Conservation (phyloP, 1,284 basidiomycete genomes). For the Trichosporon sp. region DNA sequence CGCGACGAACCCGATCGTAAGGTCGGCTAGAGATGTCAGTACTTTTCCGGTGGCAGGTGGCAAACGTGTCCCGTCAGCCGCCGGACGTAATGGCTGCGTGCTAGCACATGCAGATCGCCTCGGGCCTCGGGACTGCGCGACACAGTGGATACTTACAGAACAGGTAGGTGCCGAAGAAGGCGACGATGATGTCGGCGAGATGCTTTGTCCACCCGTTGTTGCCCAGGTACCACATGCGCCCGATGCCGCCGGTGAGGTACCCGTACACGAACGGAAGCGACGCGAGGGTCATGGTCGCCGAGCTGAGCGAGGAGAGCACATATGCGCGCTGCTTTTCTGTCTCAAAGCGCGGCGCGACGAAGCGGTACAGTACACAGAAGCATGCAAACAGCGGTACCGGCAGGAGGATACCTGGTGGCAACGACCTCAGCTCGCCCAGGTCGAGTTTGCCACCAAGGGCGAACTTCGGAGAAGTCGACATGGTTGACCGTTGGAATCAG, state of each 20-base stretch:
- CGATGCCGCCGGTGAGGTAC: conserved; percentile 52
- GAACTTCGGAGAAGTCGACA: background rate
- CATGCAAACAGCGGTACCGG: conserved; percentile 32
- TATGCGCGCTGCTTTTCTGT: conserved; percentile 61
- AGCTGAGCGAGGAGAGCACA: conserved; percentile 62
- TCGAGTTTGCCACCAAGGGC: background rate
- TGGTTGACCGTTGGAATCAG: background rate
- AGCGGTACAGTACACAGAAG: conserved; percentile 48
- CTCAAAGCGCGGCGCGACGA: conserved; percentile 53
- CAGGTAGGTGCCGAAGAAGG: conserved; percentile 53
- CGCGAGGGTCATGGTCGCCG: conserved; percentile 58
- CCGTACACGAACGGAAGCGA: conserved; percentile 61
- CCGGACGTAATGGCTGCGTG: no score
- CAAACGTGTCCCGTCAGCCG: background rate
- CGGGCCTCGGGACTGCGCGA: background rate
- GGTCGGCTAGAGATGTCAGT: conserved; percentile 32
- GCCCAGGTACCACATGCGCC: conserved; percentile 29
- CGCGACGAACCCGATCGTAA: conserved; percentile 44
- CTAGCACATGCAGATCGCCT: background rate
- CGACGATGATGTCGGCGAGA: conserved; percentile 38
- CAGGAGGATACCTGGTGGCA: conserved; percentile 43
- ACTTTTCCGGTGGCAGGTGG: background rate
- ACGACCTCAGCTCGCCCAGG: background rate
- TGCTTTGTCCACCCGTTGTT: conserved; percentile 40
- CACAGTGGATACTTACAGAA: conserved; percentile 39